Base-by-base conservation (phyloP, 139 green algal genomes). In the Tetraselmis chui region DNA sequence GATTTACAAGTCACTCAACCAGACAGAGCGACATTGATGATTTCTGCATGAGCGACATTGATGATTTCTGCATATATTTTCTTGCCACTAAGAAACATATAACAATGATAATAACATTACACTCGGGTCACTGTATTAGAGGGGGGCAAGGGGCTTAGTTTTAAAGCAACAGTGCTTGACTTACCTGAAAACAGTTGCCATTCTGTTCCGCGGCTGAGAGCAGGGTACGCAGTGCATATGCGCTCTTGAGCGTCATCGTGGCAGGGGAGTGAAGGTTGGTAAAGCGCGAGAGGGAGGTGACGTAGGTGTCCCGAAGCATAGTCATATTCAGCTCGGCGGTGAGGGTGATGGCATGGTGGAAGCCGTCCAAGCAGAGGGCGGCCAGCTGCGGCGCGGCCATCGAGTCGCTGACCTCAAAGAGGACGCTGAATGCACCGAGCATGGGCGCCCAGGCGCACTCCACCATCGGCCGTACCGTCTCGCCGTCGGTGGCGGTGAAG, bases 401-500 rank as follows among this genome's bases (percentile, higher is more conserved):
- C 78, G 80, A 86, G 79, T 59, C 76, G 83, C 84, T 81, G 59
- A 83, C 84, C 26, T 98, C 93, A 84, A 97, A 97, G 31, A 96
- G 83, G 77, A 95, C 90, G 67, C 81, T 91, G 79, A 99, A 94
- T 29, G 92, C 95, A 5, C 94, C 96, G 82, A 99, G 90, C 86
- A 98, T 89, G 24, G 96, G 94, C 23, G 95, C 93, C 96, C 96
- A 99, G 27, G 91, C 87, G 23, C 96, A 92, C 84, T 99, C 94
- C 78, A 99, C 92, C 91, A 99, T 97, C 23, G 96, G 95, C 59
- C 91, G 85, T n/a, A 96, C 88, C 23, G 87, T 90, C 80, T 92
- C 91, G 28, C 80, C 83, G 76, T 97, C 92, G 1, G 83, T 91
- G 1, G 94, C 92, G 27, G 89, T 89, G 30, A 95, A 92, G 75